Conservation (phyloP, 1,139 yeast genomes). For the Citeromyces siamensis region DNA sequence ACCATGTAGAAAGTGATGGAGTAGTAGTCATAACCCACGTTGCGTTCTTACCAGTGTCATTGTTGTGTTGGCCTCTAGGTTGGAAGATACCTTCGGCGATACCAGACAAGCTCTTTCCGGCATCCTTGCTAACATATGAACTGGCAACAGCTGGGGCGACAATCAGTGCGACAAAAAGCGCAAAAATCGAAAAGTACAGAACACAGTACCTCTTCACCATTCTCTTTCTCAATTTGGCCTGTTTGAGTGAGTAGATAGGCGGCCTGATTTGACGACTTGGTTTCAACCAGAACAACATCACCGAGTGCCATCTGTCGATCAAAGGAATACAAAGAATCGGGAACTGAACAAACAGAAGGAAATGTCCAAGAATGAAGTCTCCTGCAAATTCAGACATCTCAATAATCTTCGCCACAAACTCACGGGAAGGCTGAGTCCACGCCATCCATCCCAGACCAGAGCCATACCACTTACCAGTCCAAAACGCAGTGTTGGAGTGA, state of each 20-base stretch:
- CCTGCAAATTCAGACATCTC: constrained; percentile 97
- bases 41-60: constrained; percentile 62
- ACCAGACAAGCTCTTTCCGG: constrained; percentile 25
- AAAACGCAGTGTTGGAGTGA: constrained; percentile 94
- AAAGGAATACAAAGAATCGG: constrained; percentile 81
- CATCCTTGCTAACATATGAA: constrained; percentile 20
- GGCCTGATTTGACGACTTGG: constrained; percentile 98
- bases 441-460: constrained; percentile 94
- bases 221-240: constrained; percentile 94
- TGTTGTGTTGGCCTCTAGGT: constrained; percentile 70
- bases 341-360: constrained; percentile 76
- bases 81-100: constrained; percentile 70
- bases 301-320: constrained; percentile 96
- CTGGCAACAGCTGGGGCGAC: constrained; percentile 85
- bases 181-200: constrained; percentile 60
- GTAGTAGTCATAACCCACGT: constrained; percentile 42
- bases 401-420: constrained; percentile 84
- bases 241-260: constrained; percentile 95
- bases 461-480: constrained; percentile 99
- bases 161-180: constrained; percentile 63
- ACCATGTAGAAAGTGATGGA: constrained; percentile 43
- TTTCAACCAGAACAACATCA: constrained; percentile 97
- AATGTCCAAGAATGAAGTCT: constrained; percentile 87
- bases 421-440: constrained; percentile 93
- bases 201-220: constrained; percentile 94